Evolutionary conservation across 805 yeast genomes (phyloP).

Genomic region (Metschnikowia kofuensis): DNA sequence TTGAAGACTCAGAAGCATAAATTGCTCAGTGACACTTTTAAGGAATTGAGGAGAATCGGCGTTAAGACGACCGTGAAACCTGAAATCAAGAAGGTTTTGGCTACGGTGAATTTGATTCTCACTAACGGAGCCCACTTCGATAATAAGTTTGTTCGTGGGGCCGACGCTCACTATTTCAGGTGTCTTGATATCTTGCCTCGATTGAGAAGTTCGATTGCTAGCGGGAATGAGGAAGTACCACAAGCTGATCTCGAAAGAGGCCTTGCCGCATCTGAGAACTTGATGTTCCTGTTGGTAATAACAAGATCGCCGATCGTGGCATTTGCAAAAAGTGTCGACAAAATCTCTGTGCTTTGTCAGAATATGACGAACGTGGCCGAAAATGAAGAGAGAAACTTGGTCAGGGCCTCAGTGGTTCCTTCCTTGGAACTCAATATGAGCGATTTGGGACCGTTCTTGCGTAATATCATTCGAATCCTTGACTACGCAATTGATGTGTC

Average conservation of each 20-base stretch:
- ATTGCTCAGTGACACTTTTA: conserved; percentile 70
- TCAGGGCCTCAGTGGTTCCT: conserved; percentile 16
- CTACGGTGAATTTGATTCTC: conserved; percentile 60
- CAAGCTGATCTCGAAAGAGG: conserved; percentile 70
- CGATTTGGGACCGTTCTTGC: conserved; percentile 10
- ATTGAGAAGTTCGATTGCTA: conserved; percentile 60
- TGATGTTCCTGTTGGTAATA: conserved; percentile 56
- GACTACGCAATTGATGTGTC: conserved; percentile 13
- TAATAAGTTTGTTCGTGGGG: conserved; percentile 31
- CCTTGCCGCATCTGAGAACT: conserved; percentile 70
- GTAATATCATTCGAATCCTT: conserved; percentile 10
- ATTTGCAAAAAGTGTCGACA: conserved; percentile 22
- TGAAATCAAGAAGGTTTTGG: conserved; percentile 61
- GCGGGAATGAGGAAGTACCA: conserved; percentile 72
- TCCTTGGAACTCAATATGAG: conserved; percentile 20
- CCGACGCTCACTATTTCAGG: conserved; percentile 59
- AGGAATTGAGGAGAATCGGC: conserved; percentile 75
- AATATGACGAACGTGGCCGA: conserved; percentile 17
- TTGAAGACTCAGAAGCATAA: conserved; percentile 80
- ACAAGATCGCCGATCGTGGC: conserved; percentile 47
- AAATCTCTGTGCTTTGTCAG: conserved; percentile 14
- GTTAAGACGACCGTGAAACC: conserved; percentile 62
- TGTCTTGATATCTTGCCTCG: conserved; percentile 79
- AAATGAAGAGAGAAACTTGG: conserved; percentile 11
- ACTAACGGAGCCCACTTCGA: conserved; percentile 50